Conservation (phyloP, 176 grass and related monocot genomes). For the Dendrocalamus sinicus region DNA sequence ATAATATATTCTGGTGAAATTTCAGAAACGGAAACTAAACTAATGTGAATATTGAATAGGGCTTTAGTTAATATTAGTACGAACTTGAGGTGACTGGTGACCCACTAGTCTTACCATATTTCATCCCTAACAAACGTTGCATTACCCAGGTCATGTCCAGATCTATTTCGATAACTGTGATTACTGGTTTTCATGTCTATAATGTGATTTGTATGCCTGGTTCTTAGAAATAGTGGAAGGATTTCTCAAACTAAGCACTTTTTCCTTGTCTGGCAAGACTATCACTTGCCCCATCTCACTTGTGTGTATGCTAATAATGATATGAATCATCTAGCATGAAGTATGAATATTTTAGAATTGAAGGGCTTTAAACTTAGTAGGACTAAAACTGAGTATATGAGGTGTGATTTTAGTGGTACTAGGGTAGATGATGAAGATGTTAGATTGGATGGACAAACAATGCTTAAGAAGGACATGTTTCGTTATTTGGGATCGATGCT, state of each 20-base stretch:
- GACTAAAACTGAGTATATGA: too few relatives aligned
- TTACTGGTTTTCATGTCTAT: not conserved
- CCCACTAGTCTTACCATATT: not conserved
- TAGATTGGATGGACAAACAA: too few relatives aligned
- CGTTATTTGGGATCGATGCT: too few relatives aligned
- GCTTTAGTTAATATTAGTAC: not conserved
- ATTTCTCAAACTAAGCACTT: not conserved
- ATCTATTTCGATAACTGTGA: not conserved
- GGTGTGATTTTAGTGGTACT: too few relatives aligned
- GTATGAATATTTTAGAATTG: not conserved
- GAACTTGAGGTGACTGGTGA: not conserved
- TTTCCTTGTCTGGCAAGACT: not conserved
- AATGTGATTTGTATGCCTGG: not conserved
- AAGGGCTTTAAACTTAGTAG: too few relatives aligned
- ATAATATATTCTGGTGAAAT: not conserved
- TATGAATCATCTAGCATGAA: constrained; percentile 10
- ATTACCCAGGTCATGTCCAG: not conserved
- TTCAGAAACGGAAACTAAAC: not conserved
- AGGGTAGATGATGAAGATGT: too few relatives aligned
- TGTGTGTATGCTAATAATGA: not conserved
- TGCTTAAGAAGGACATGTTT: too few relatives aligned
- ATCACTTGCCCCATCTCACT: not conserved
- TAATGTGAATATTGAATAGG: constrained; percentile 1
- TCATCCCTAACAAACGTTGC: not conserved
- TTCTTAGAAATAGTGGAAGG: not conserved